Evolutionary conservation across 352 stramenopile genomes (phyloP), one percentile per base, ranked within the genome.

Genomic region (Globisporangium emineosum): DNA sequence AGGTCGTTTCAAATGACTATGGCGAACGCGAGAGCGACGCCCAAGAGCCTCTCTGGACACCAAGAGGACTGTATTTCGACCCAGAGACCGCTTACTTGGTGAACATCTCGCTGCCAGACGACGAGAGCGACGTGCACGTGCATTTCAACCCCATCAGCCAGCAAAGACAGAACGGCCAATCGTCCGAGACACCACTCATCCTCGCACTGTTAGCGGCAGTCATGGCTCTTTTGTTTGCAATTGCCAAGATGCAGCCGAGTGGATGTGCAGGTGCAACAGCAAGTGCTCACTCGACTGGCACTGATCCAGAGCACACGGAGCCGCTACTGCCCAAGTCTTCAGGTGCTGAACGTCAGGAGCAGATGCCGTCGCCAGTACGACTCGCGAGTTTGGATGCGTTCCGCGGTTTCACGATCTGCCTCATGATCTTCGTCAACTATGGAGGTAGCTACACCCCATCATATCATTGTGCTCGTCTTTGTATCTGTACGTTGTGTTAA

Each of bases 351-450:
- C 1, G 9, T 13, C 47, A 51, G 10, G 6, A 25, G n/a, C n/a
- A n/a, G n/a, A n/a, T n/a, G n/a, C n/a, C n/a, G n/a, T n/a, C n/a
- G 17, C n/a, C 33, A n/a, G 27, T 35, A 5, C 80, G 88, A 1
- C 76, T 79, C 55, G 33, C 53, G 13, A 71, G 61, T 10, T 60
- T 96, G 17, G 88, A 96, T 52, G 75, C 73, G 13, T 93, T 96
- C 57, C 86, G 88, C 19, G 88, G 88, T 3, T 10, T 89, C 32
- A 90, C 83, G 10, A 75, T 96, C 57, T 79, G 72, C 58, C 42
- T 87, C 33, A 96, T 96, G 88, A 77, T 96, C 17, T 96, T 96
- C 65, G 83, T 92, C 55, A 96, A 96, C 59, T 94, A 96, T 65
- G 88, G 88, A 62, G 86, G 76, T 78, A 25, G 4, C 33, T 57